phyloP scores from a whole-genome alignment of 169 alveolate species.

The Theileria annulata region DNA sequence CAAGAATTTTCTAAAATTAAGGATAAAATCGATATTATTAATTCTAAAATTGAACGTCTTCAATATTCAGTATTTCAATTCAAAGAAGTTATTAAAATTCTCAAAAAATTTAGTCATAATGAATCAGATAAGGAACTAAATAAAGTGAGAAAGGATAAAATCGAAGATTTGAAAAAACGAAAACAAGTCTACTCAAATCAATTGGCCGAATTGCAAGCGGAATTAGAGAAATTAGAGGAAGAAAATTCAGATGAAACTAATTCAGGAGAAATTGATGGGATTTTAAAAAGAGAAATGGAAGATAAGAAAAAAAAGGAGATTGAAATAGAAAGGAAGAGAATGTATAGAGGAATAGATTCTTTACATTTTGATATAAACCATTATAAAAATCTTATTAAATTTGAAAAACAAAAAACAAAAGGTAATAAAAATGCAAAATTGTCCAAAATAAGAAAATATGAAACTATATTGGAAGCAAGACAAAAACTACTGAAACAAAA shows the following conservation, averaged over 20 bases:
- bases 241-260: neutral
- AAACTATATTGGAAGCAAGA: neutral
- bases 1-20: neutral
- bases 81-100: neutral
- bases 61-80: neutral
- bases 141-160: neutral
- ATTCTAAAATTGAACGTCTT: neutral
- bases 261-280: neutral
- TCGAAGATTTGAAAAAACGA: neutral
- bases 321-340: neutral
- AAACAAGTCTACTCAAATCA: neutral
- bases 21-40: neutral
- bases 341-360: neutral
- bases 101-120: neutral
- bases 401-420: neutral
- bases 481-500: neutral
- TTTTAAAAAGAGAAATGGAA: neutral
- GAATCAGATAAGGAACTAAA: neutral
- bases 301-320: neutral
- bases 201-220: neutral
- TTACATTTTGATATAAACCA: neutral
- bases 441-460: neutral
- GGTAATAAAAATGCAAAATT: neutral
- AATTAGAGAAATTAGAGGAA: neutral
- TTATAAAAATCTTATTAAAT: too few species aligned